phyloP scores from a whole-genome alignment of 768 basidiomycete genomes.

The Chiua virens region DNA sequence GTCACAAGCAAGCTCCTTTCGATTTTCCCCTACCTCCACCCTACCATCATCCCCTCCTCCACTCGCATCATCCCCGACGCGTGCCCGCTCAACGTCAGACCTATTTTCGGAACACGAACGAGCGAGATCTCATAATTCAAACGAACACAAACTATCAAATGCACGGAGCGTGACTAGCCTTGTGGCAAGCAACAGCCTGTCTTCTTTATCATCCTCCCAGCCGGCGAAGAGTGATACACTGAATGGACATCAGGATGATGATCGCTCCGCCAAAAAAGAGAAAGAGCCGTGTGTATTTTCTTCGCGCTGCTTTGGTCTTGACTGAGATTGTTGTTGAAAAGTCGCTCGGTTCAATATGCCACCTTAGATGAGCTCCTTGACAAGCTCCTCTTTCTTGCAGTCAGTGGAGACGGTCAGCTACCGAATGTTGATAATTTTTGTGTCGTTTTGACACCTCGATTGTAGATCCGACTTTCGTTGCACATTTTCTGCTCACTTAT shows the following conservation, averaged over 20 bases:
- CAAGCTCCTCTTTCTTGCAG: constrained; percentile 77
- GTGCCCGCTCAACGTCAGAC: constrained; percentile 58
- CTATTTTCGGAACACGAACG: constrained; percentile 44
- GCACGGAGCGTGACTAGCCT: constrained; percentile 30
- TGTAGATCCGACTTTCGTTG: constrained; percentile 74
- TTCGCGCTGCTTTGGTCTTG: neutral
- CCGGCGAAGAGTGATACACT: constrained; percentile 10
- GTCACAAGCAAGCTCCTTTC: constrained; percentile 30
- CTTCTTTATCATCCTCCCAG: constrained; percentile 11
- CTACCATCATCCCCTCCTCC: constrained; percentile 39
- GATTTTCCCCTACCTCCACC: constrained; percentile 33
- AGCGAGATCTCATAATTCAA: constrained; percentile 25
- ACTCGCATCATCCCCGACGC: constrained; percentile 47
- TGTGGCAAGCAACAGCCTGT: constrained; percentile 16
- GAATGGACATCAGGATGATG: constrained; percentile 26
- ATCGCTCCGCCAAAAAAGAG: constrained; percentile 32
- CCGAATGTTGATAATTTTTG: constrained; percentile 1
- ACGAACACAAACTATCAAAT: constrained; percentile 32
- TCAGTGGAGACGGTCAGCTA: constrained; percentile 76
- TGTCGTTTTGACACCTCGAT: constrained; percentile 11
- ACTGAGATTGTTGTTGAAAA: constrained; percentile 23
- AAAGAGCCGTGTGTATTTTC: constrained; percentile 52
- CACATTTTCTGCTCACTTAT: constrained; percentile 81
- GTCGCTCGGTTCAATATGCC: constrained; percentile 67
- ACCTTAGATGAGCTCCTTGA: constrained; percentile 79